phyloP scores from a whole-genome alignment of 352 stramenopile genomes.

The Phytophthora ramorum region DNA sequence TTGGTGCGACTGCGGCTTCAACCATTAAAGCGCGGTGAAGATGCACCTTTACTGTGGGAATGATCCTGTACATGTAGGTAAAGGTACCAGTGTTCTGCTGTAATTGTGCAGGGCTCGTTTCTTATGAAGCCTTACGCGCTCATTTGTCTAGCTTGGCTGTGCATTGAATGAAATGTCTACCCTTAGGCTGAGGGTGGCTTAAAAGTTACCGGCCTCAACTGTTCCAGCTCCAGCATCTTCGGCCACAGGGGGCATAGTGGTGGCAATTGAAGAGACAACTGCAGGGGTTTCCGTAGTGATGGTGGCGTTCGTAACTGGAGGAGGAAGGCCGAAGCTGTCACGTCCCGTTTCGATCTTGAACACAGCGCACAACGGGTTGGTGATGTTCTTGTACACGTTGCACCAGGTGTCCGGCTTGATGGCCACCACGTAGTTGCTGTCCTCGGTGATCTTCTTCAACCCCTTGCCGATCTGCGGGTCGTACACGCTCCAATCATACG shows the following conservation, averaged over 20 bases:
- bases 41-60: too few species aligned
- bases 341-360: constrained; percentile 48
- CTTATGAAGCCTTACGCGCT: too few species aligned
- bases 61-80: too few species aligned
- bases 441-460: constrained; percentile 65
- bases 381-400: constrained; percentile 56
- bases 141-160: neutral
- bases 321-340: constrained; percentile 23
- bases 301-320: constrained; percentile 13
- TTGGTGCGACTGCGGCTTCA: too few species aligned
- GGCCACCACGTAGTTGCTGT: constrained; percentile 63
- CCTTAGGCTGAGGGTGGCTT: neutral
- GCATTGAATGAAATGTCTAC: constrained; percentile 1
- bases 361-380: constrained; percentile 47
- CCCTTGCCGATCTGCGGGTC: constrained; percentile 65
- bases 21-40: too few species aligned
- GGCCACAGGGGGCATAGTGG: constrained; percentile 4
- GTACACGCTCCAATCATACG: constrained; percentile 62
- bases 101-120: too few species aligned
- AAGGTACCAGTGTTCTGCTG: too few species aligned
- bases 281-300: neutral
- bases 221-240: constrained; percentile 22
- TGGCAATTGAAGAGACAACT: neutral
- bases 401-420: constrained; percentile 77
- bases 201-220: constrained; percentile 26